Evolutionary conservation across 768 basidiomycete genomes (phyloP).

Genomic region (Boletus fagicola): DNA sequence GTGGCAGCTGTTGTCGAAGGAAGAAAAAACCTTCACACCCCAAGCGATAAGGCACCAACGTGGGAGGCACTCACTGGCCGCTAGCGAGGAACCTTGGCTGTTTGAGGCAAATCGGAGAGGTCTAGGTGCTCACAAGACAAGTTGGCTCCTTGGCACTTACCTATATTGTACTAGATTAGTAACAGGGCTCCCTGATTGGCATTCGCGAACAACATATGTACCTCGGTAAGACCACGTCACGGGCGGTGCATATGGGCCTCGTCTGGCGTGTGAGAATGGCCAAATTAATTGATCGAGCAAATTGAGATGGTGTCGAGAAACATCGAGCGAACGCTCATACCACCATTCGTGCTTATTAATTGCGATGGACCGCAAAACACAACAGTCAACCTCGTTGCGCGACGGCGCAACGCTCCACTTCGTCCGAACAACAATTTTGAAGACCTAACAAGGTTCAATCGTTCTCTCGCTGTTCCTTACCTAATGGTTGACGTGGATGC

Average conservation of each 20-base stretch:
- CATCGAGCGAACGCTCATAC: not conserved
- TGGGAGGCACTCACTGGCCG: not conserved
- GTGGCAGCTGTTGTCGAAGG: not conserved
- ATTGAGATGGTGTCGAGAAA: not conserved
- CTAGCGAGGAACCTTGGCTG: not conserved
- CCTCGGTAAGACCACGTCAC: constrained; percentile 7
- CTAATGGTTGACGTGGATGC: constrained; percentile 16
- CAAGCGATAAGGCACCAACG: not conserved
- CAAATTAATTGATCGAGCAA: constrained; percentile 1
- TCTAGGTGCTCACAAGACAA: not conserved
- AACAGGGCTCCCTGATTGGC: constrained; percentile 7
- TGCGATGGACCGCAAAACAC: not conserved
- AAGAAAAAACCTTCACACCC: not conserved
- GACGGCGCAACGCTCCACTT: not conserved
- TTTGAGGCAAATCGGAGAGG: not conserved
- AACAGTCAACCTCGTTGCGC: constrained; percentile 14
- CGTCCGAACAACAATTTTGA: not conserved
- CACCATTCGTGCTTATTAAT: not conserved
- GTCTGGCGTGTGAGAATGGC: constrained; percentile 1
- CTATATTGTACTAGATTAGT: constrained; percentile 10
- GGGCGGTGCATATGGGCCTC: not conserved
- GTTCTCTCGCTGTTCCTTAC: not conserved
- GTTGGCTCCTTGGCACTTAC: not conserved
- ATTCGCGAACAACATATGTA: not conserved
- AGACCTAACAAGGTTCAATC: constrained; percentile 4